A percentile compares a stretch with the other conserved stretches of the same genome.
Conservation (phyloP, 345 rosid genomes). For the Draba incana region DNA sequence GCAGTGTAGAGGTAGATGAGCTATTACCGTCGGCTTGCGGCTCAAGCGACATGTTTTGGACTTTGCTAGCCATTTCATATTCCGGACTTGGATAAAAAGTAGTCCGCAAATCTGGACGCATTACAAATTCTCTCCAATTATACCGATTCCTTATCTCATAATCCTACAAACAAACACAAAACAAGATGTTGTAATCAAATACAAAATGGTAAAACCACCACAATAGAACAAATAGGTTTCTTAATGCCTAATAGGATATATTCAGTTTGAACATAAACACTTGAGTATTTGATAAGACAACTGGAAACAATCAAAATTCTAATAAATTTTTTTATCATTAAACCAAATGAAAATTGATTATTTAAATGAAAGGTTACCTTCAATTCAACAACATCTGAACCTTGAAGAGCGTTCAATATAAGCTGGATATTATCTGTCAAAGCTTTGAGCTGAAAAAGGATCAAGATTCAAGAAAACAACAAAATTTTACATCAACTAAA, state of each 20-base stretch:
- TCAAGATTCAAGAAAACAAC: neutral
- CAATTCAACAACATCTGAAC: slow-evolving; percentile 60
- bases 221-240: no score
- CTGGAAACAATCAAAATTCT: neutral
- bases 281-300: neutral
- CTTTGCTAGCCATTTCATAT: neutral
- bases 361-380: slow-evolving; percentile 47
- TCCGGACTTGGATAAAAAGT: slow-evolving; percentile 41
- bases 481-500: neutral
- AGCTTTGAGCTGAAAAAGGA: slow-evolving; percentile 50
- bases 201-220: neutral
- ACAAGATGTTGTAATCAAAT: neutral
- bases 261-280: no score
- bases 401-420: slow-evolving; percentile 60
- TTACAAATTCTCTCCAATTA: slow-evolving; percentile 62
- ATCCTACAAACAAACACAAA: slow-evolving; percentile 50
- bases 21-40: no score
- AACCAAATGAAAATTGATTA: neutral
- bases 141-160: slow-evolving; percentile 59
- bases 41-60: neutral
- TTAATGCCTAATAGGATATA: no score
- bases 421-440: slow-evolving; percentile 57
- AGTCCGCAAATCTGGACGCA: slow-evolving; percentile 49
- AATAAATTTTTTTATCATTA: neutral
- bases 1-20: no score